Base-by-base conservation (phyloP, 1,284 basidiomycete genomes). In the Sporisorium iseilematis-ciliati region DNA sequence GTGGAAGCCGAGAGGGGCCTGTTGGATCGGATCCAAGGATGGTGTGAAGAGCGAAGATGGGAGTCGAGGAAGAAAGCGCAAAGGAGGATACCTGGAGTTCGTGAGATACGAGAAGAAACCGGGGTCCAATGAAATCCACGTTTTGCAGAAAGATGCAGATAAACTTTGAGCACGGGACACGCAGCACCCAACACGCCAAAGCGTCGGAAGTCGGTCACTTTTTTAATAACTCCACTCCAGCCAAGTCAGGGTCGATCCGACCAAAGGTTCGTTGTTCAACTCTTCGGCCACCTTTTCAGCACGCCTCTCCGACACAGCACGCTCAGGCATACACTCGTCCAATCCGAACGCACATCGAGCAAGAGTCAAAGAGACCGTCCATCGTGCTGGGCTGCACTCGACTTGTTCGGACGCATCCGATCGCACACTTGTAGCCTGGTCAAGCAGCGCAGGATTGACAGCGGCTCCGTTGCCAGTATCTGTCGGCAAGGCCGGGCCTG, bases 51-150 rank as follows among this genome's bases (percentile, higher is more conserved):
- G 23, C 14, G 48, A 49, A 20, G 48, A 20, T 16, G 26, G 25
- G 14, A n/a, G 26, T 12, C 38, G 20, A 51, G 12, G 20, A 11
- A 25, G 29, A 31, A 23, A 20, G 7, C 18, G 26, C 16, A 14
- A 7, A 33, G 29, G 31, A 49, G 20, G 48, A n/a, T n/a, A n/a
- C n/a, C 18, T 7, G 18, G 25, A 16, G 7, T n/a, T 29, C 26
- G 31, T 49, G n/a, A 21, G 42, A 21, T n/a, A 43, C 48, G 31
- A 49, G 48, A 49, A 49, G 48, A 49, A 49, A 2, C 14, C 48
- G 8, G 31, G 48, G 48, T 23, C 48, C 48, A 49, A 49, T 49
- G 26, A 49, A 31, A 49, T 31, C 20, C 18, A 49, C 48, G 48
- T 49, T 49, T 49, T 26, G 48, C 18, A 49, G 18, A 8, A 8